These are phyloP conservation scores for Vitis hybrid DNA, from an alignment of 177 flowering plant genomes.

Conservation along the genomic window DNA sequence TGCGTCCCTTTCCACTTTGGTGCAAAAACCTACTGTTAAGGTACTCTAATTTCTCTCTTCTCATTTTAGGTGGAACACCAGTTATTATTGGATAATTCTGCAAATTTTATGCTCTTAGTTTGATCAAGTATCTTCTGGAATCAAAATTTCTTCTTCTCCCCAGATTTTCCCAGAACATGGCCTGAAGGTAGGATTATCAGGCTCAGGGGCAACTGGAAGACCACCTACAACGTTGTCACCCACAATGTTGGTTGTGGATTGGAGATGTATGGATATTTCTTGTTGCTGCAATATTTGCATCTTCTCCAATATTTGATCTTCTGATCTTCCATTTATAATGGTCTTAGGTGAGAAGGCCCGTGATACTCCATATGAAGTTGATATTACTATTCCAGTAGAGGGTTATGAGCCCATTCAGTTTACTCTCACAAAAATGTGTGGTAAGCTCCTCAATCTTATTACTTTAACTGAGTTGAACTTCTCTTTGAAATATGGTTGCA, in stretches of 20 bases:
- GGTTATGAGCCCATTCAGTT: conserved; percentile 80
- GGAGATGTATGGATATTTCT: conserved; percentile 63
- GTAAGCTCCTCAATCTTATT: conserved; percentile 36
- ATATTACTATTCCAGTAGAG: conserved; percentile 74
- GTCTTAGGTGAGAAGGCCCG: conserved; percentile 65
- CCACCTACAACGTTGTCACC: conserved; percentile 94
- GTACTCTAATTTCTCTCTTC: conserved; percentile 32
- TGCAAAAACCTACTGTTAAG: conserved; percentile 67
- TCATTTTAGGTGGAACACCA: background rate
- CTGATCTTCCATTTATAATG: conserved; percentile 7
- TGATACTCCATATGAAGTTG: conserved; percentile 72
- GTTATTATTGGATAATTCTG: background rate
- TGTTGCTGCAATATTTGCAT: background rate
- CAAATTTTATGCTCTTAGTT: background rate
- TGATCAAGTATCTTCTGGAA: background rate
- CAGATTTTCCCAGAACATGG: conserved; percentile 78
- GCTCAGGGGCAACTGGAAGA: conserved; percentile 65
- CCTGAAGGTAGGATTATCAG: conserved; percentile 62
- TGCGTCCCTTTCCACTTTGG: conserved; percentile 67
- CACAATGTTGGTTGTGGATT: conserved; percentile 56
- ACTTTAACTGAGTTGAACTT: background rate
- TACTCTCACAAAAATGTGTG: conserved; percentile 79
- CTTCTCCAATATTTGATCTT: conserved; percentile 7
- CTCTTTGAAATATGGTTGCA: background rate
- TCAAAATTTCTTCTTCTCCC: conserved; percentile 9